A percentile compares a stretch with the other conserved stretches of the same genome.
Conservation (phyloP, 305 asterid genomes). For the Fraxinus nigra region DNA sequence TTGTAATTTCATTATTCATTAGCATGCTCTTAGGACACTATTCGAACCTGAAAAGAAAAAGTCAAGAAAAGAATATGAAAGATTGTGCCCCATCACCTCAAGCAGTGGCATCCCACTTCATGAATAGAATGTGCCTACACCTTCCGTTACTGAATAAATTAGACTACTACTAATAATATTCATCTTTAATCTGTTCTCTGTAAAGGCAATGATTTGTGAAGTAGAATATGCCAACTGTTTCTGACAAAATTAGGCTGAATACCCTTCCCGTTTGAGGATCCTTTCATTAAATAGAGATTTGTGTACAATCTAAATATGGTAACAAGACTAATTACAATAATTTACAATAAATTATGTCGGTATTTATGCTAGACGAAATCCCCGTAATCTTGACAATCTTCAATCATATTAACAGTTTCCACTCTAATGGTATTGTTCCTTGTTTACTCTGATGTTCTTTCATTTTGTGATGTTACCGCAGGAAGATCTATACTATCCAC, state of each 20-base stretch:
- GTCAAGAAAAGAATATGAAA: neutral
- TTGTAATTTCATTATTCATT: neutral
- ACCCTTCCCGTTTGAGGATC: too few species aligned
- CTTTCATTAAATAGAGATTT: too few species aligned
- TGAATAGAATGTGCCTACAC: neutral
- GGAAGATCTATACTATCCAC: slow-evolving; percentile 99
- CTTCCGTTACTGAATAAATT: neutral
- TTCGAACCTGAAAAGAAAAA: neutral
- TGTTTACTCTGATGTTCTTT: neutral
- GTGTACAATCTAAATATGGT: too few species aligned
- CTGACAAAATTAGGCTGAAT: too few species aligned
- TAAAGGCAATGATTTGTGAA: neutral
- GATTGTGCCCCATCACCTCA: neutral
- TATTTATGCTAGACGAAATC: too few species aligned
- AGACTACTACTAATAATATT: neutral
- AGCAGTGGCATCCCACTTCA: neutral
- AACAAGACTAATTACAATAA: too few species aligned
- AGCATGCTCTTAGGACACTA: neutral
- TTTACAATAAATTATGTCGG: too few species aligned
- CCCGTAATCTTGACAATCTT: too few species aligned
- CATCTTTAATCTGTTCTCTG: neutral
- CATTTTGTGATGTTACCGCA: slow-evolving; percentile 38
- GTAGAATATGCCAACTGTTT: neutral
- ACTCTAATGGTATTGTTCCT: neutral
- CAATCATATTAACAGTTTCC: too few species aligned